Evolutionary conservation across 345 rosid genomes (phyloP).

Genomic region (Eucalyptus sp.): DNA sequence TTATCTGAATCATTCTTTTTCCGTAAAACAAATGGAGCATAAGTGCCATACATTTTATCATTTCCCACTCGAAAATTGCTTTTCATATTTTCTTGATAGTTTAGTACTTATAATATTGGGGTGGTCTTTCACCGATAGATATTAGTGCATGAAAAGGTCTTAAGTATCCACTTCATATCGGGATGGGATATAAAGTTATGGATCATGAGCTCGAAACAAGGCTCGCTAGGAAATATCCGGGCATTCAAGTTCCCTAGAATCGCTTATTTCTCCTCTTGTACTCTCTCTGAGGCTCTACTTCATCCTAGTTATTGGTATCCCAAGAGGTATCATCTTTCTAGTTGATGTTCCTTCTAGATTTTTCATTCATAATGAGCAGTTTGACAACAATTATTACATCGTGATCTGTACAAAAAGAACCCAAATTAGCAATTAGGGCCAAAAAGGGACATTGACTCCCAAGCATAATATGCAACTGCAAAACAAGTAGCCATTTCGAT

Average conservation of each 20-base stretch:
- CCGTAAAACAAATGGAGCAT: accelerated
- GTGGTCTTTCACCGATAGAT: background rate
- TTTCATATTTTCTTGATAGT: background rate
- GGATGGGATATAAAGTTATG: background rate
- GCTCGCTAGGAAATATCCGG: background rate
- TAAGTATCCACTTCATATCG: background rate
- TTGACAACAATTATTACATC: background rate
- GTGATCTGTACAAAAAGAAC: background rate
- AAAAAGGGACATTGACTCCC: background rate
- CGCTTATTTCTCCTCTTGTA: background rate
- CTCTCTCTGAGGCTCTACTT: background rate
- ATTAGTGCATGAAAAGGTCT: background rate
- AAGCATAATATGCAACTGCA: background rate
- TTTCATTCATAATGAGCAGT: background rate
- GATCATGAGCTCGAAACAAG: background rate
- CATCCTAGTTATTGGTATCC: background rate
- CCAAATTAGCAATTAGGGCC: background rate
- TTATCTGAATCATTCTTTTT: background rate
- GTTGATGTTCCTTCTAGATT: background rate
- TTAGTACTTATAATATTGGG: background rate
- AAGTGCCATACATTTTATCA: background rate
- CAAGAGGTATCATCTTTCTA: background rate
- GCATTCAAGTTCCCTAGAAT: background rate
- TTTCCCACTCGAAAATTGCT: background rate
- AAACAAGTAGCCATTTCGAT: background rate